These are phyloP conservation scores for Hygrophorus pudorinus DNA, from an alignment of 768 basidiomycete genomes.

Conservation along the genomic window DNA sequence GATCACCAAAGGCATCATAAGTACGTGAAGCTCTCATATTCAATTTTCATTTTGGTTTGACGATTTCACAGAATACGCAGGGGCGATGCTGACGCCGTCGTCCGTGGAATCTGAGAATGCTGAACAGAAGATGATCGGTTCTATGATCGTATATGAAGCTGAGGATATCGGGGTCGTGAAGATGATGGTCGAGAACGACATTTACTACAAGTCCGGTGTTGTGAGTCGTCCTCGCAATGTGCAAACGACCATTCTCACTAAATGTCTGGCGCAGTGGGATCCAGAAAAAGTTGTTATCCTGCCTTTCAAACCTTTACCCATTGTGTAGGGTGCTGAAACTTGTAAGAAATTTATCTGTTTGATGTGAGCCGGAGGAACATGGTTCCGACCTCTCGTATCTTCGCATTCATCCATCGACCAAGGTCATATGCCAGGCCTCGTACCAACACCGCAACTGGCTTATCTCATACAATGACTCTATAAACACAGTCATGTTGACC, in stretches of 20 bases:
- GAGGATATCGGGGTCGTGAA: conserved; percentile 40
- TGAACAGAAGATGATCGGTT: conserved; percentile 53
- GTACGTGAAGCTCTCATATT: conserved; percentile 25
- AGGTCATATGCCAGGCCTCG: no score
- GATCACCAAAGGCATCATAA: conserved; percentile 36
- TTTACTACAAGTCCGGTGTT: conserved; percentile 33
- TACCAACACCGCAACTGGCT: no score
- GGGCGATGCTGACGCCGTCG: conserved; percentile 50
- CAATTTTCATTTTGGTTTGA: neutral
- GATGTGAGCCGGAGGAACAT: no score
- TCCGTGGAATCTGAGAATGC: conserved; percentile 34
- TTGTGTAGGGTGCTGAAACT: no score
- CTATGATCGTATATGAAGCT: conserved; percentile 44
- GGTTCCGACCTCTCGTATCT: no score
- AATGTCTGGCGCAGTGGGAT: conserved; percentile 39
- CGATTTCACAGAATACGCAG: conserved; percentile 38
- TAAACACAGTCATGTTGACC: no score
- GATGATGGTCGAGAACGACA: conserved; percentile 28
- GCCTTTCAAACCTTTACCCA: conserved; percentile 21
- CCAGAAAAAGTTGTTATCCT: conserved; percentile 39
- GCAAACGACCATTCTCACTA: neutral
- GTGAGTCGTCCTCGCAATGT: conserved; percentile 18
- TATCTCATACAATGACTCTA: no score
- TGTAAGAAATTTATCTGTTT: no score
- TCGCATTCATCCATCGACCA: no score